These are phyloP conservation scores for Xylaria digitata DNA, from an alignment of 2,329 filamentous ascomycete species.

Conservation along the genomic window DNA sequence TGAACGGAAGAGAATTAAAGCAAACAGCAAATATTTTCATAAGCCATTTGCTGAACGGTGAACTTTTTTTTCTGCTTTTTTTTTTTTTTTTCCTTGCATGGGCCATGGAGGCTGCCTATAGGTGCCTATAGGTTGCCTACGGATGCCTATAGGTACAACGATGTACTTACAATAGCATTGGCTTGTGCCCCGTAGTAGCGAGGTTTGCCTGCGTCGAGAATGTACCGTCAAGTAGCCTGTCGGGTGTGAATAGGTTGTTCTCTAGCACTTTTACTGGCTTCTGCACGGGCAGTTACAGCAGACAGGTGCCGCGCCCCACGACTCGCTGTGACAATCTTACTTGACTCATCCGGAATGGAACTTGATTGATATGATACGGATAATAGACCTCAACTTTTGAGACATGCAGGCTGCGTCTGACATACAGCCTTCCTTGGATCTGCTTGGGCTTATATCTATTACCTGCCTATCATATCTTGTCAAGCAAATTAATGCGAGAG, in stretches of 20 bases:
- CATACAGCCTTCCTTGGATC: neutral
- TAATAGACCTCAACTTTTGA: neutral
- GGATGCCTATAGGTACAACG: neutral
- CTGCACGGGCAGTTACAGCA: neutral
- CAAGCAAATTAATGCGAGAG: too few relatives aligned
- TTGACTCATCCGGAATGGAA: neutral
- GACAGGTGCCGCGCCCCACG: neutral
- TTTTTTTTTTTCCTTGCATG: constrained; percentile 3
- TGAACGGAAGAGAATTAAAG: constrained; percentile 15
- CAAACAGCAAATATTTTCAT: constrained; percentile 33
- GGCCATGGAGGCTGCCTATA: neutral
- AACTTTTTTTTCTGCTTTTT: constrained; percentile 27
- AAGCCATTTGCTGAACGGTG: constrained; percentile 14
- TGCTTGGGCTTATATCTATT: too few relatives aligned
- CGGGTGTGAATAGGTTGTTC: neutral
- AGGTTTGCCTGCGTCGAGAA: neutral
- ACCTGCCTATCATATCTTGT: too few relatives aligned
- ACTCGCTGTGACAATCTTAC: neutral
- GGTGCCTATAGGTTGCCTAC: neutral
- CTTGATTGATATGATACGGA: neutral
- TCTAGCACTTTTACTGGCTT: neutral
- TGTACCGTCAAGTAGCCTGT: neutral
- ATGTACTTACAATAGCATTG: neutral
- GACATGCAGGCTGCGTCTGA: neutral
- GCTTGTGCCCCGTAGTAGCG: too few relatives aligned